Base-by-base conservation (phyloP, 331 rosid genomes). In the Rhamnella rubrinervis region DNA sequence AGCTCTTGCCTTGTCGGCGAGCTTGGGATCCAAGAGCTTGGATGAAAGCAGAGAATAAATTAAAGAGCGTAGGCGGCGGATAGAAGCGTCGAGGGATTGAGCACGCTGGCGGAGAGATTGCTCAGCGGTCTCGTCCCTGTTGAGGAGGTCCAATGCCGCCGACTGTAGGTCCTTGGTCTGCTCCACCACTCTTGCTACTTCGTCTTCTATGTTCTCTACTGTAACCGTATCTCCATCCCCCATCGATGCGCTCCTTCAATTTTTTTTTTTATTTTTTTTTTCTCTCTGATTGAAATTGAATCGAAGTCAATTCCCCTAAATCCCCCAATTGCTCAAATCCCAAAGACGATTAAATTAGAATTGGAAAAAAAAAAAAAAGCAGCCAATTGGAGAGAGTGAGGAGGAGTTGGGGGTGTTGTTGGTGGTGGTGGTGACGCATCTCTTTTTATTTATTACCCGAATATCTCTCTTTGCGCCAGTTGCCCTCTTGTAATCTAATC, bases 91-190 rank as follows among this genome's bases (percentile, higher is more conserved):
- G 44, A 91, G 80, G 40, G 70, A 65, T 50, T 79, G 84, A 13
- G 87, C 90, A 4, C 90, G 89, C 37, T 83, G 90, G 38, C 96
- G 93, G 6, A 95, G 93, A 44, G 90, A 85, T 46, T 83, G 96
- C 47, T 95, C 96, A 1, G 89, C 93, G 79, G 40, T 58, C 8
- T 81, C 46, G 28, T 74, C 19, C 63, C 59, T 77, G 4, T 87
- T 80, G 77, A 91, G 66, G 82, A 86, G 80, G 55, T 82, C 61
- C 0, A 91, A 67, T 14, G 88, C 86, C 1, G 83, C 84, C 0
- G 91, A 97, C 60, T 89, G 93, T 55, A 95, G 76, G 55, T 88
- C 93, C 68, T 95, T 95, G 1, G 84, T 97, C 20, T 78, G 88
- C 67, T 95, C 99, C 21, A 91, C 41, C 8, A 78, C 86, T 61